These are phyloP conservation scores for Paracoccidioides brasiliensis DNA, from an alignment of 2,329 filamentous ascomycete genomes.

Conservation along the genomic window DNA sequence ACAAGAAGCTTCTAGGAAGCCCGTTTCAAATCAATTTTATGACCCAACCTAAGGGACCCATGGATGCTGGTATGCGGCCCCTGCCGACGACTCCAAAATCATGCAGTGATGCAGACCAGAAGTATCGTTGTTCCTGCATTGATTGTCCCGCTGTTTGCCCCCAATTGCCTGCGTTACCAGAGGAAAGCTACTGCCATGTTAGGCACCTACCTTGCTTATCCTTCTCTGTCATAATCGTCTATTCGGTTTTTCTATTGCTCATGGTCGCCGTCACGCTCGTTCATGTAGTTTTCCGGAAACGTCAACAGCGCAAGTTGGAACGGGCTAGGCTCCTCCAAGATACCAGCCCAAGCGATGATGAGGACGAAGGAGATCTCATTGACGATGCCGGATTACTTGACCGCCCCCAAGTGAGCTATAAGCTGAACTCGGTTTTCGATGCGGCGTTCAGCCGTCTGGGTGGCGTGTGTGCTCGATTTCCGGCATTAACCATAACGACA, in stretches of 20 bases:
- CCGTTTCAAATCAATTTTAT: constrained; percentile 95
- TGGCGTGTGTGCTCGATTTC: constrained; percentile 67
- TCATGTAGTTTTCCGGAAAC: constrained; percentile 62
- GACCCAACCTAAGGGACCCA: constrained; percentile 45
- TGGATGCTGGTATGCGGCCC: constrained; percentile 57
- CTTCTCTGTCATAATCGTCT: constrained; percentile 79
- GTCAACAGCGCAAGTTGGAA: constrained; percentile 63
- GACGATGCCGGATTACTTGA: constrained; percentile 66
- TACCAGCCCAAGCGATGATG: constrained; percentile 71
- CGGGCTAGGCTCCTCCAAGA: constrained; percentile 79
- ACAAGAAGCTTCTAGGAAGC: constrained; percentile 79
- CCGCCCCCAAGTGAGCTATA: constrained; percentile 64
- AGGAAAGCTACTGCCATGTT: constrained; percentile 62
- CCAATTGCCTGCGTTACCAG: constrained; percentile 60
- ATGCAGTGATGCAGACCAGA: constrained; percentile 79
- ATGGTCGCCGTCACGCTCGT: constrained; percentile 55
- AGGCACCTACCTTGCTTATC: constrained; percentile 85
- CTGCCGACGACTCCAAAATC: constrained; percentile 61
- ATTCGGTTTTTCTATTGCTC: constrained; percentile 59
- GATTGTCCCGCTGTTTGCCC: constrained; percentile 84
- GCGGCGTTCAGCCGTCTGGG: constrained; percentile 68
- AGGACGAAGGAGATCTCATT: constrained; percentile 80
- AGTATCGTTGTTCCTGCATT: constrained; percentile 81
- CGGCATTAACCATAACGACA: constrained; percentile 63
- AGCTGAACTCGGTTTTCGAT: constrained; percentile 72